A percentile compares a stretch with the other conserved stretches of the same genome.
Evolutionary conservation across 164 flowering plant genomes (phyloP).

Genomic region (Umbilicus rupestris): DNA sequence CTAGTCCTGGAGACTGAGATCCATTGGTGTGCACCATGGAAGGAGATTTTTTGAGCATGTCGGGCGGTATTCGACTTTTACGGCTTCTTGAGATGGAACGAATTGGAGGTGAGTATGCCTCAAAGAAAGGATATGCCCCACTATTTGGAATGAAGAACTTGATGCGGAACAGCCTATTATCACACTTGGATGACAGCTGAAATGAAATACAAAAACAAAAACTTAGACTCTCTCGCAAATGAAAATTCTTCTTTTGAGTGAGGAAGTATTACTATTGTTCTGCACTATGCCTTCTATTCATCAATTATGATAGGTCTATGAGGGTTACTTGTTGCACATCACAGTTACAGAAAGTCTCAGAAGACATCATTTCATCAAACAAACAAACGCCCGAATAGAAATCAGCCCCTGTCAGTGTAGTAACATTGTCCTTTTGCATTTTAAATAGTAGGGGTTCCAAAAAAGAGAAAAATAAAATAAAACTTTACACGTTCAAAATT

Average conservation of each 20-base stretch:
- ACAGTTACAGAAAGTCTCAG: too few species aligned
- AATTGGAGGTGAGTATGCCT: constrained; percentile 52
- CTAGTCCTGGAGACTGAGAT: constrained; percentile 29
- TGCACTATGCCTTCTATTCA: too few species aligned
- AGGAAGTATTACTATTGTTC: too few species aligned
- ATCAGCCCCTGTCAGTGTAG: background rate
- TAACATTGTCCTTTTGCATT: background rate
- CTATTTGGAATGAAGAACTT: constrained; percentile 40
- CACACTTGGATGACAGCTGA: constrained; percentile 93
- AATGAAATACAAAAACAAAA: constrained; percentile 12
- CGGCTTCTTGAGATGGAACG: constrained; percentile 65
- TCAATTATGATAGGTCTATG: too few species aligned
- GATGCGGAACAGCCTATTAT: constrained; percentile 59
- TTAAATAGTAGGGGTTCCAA: background rate
- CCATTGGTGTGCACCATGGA: constrained; percentile 24
- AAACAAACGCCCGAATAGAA: too few species aligned
- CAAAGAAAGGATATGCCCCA: constrained; percentile 52
- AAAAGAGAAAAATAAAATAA: too few species aligned
- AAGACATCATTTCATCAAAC: too few species aligned
- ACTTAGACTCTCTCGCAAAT: background rate
- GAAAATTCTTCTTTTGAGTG: too few species aligned
- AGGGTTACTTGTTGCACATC: too few species aligned
- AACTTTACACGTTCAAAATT: background rate
- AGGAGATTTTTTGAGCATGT: constrained; percentile 32
- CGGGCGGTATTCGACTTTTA: too few species aligned